phyloP scores from a whole-genome alignment of 495 filamentous ascomycete species.

The Sphaerosporella brunnea region DNA sequence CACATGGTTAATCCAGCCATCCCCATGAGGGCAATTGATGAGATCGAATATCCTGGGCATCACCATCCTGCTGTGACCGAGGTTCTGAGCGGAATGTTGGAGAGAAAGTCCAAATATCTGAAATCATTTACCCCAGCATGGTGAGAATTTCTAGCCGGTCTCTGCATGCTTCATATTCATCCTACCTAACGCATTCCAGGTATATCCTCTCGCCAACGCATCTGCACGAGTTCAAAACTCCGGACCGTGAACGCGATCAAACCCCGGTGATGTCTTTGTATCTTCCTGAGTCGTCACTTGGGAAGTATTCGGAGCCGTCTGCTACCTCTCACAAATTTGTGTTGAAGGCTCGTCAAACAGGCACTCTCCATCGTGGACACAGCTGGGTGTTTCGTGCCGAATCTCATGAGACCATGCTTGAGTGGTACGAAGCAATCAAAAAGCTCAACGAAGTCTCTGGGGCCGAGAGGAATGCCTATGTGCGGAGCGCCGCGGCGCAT shows the following conservation, averaged over 20 bases:
- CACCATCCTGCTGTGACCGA: constrained; percentile 75
- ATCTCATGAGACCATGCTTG: constrained; percentile 88
- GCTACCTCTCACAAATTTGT: constrained; percentile 96
- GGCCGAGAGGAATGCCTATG: constrained; percentile 72
- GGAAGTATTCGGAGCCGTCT: constrained; percentile 68
- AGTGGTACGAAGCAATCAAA: constrained; percentile 89
- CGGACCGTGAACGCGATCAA: constrained; percentile 46
- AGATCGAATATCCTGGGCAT: constrained; percentile 85
- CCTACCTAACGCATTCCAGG: too few relatives aligned
- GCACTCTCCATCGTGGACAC: constrained; percentile 82
- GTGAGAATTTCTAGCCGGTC: too few relatives aligned
- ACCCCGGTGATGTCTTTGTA: constrained; percentile 89
- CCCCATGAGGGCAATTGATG: constrained; percentile 56
- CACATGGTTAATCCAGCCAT: constrained; percentile 76
- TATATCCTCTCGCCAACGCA: constrained; percentile 94
- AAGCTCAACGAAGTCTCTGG: constrained; percentile 71
- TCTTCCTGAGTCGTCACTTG: constrained; percentile 84
- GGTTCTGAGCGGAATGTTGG: constrained; percentile 72
- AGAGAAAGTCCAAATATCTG: constrained; percentile 95
- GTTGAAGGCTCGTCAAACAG: constrained; percentile 87
- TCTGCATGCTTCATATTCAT: too few relatives aligned
- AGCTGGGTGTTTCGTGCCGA: constrained; percentile 96
- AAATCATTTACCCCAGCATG: constrained; percentile 97
- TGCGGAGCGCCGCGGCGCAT: constrained; percentile 6
- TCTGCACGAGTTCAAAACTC: constrained; percentile 66